Conservation (phyloP, 2,329 filamentous ascomycete genomes). For the Colletotrichum lupini region DNA sequence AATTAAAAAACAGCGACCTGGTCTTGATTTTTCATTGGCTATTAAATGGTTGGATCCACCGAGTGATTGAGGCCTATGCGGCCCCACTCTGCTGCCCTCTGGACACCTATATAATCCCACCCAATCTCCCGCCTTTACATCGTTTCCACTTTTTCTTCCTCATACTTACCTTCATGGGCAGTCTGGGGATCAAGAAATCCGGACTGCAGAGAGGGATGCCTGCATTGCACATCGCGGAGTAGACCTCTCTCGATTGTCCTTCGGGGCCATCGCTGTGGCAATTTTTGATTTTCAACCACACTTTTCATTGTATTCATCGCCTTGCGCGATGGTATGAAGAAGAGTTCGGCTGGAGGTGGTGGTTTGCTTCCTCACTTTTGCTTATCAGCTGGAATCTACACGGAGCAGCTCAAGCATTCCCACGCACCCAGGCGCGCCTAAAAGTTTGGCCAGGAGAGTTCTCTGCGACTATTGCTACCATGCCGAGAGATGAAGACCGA, state of each 20-base stretch:
- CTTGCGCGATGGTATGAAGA: conserved; percentile 38
- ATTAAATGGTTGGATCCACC: neutral
- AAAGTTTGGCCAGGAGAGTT: no score
- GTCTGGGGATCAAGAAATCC: conserved; percentile 56
- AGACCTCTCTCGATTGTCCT: conserved; percentile 37
- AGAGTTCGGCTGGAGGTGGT: neutral
- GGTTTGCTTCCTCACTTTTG: no score
- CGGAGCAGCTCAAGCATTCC: no score
- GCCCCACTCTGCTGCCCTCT: neutral
- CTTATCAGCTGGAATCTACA: no score
- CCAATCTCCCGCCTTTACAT: conserved; percentile 23
- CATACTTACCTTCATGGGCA: conserved; percentile 64
- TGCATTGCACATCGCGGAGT: conserved; percentile 61
- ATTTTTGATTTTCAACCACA: conserved; percentile 37
- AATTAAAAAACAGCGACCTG: neutral
- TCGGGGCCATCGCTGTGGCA: conserved; percentile 37
- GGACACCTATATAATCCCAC: conserved; percentile 45
- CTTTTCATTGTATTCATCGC: conserved; percentile 38
- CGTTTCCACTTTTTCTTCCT: conserved; percentile 43
- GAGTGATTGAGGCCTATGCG: conserved; percentile 18
- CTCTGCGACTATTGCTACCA: no score
- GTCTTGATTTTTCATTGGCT: neutral
- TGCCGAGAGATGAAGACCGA: no score
- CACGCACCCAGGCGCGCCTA: no score
- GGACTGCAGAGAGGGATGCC: conserved; percentile 54